Conservation (phyloP, 306 rosid species). For the Lithocarpus polystachyus region DNA sequence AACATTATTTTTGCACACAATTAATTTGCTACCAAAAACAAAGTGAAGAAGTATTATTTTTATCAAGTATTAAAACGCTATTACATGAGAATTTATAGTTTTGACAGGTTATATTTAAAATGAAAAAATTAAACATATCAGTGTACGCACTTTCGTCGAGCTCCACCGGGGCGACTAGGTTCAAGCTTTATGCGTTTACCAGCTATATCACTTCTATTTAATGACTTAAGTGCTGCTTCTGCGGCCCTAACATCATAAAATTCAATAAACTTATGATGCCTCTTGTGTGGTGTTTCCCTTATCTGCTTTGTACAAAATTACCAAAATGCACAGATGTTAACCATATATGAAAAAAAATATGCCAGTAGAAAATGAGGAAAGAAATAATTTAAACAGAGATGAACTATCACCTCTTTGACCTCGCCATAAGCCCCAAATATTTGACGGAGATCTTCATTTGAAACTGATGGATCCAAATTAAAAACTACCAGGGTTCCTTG, state of each 20-base stretch:
- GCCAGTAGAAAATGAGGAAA: neutral
- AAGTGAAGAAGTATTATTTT: neutral
- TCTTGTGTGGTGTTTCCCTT: slow-evolving; percentile 99
- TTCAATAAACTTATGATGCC: slow-evolving; percentile 97
- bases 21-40: neutral
- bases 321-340: slow-evolving; percentile 8
- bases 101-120: neutral
- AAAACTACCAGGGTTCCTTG: slow-evolving; percentile 97
- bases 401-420: slow-evolving; percentile 87
- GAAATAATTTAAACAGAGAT: neutral
- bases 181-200: slow-evolving; percentile 98
- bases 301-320: slow-evolving; percentile 50
- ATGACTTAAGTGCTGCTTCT: slow-evolving; percentile 86
- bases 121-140: slow-evolving; percentile 12
- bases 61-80: neutral
- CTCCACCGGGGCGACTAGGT: slow-evolving; percentile 99
- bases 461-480: slow-evolving; percentile 93
- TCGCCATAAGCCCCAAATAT: slow-evolving; percentile 98
- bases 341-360: neutral
- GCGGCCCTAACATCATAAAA: slow-evolving; percentile 96
- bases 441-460: slow-evolving; percentile 93
- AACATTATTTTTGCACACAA: neutral
- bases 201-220: slow-evolving; percentile 96
- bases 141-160: slow-evolving; percentile 83
- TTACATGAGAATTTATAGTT: neutral